phyloP scores from a whole-genome alignment of 768 basidiomycete genomes.

The Boletus eberwhitei region DNA sequence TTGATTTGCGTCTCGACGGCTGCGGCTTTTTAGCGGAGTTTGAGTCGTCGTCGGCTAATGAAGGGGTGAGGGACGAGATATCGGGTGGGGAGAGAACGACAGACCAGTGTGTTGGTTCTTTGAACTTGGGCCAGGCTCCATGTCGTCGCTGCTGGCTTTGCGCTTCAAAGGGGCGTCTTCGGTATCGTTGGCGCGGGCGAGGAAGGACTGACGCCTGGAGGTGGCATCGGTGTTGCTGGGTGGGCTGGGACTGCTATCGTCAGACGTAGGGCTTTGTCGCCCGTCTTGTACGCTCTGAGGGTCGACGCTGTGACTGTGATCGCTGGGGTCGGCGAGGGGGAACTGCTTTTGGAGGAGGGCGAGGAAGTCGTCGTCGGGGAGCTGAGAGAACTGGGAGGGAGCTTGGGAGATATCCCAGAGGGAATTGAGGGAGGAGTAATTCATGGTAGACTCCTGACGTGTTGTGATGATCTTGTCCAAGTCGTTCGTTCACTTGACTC shows the following conservation, averaged over 20 bases:
- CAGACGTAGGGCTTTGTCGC: constrained; percentile 51
- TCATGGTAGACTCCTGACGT: constrained; percentile 20
- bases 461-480: constrained; percentile 1
- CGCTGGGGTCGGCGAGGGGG: constrained; percentile 33
- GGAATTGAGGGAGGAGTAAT: constrained; percentile 42
- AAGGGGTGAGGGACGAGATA: neutral
- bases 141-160: constrained; percentile 67
- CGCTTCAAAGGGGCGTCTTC: constrained; percentile 62
- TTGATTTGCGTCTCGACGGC: constrained; percentile 39
- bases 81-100: constrained; percentile 23
- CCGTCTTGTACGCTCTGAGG: constrained; percentile 50
- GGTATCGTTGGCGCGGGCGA: constrained; percentile 32
- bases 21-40: constrained; percentile 25
- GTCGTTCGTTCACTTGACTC: neutral
- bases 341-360: constrained; percentile 78
- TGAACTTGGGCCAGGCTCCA: constrained; percentile 61
- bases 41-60: constrained; percentile 26
- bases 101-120: constrained; percentile 65
- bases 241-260: constrained; percentile 79
- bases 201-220: constrained; percentile 21
- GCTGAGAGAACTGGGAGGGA: constrained; percentile 51
- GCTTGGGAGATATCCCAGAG: constrained; percentile 70
- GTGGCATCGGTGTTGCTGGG: constrained; percentile 40
- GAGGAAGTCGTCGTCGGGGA: constrained; percentile 75
- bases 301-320: constrained; percentile 50